phyloP scores from a whole-genome alignment of 2,329 filamentous ascomycete genomes.

The Fusarium sp. region DNA sequence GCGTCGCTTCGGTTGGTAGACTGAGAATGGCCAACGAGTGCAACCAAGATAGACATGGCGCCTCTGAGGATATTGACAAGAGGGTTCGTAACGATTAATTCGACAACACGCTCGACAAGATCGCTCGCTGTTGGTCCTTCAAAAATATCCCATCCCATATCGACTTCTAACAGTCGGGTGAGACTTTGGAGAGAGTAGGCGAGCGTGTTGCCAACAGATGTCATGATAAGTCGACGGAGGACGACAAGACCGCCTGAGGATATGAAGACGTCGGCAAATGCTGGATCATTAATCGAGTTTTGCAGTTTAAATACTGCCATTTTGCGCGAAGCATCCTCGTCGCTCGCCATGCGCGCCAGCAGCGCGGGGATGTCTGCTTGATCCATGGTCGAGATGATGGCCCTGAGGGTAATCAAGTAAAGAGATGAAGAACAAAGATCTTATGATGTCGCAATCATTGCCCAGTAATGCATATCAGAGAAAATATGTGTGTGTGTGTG shows the following conservation, averaged over 20 bases:
- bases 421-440: slow-evolving; percentile 2
- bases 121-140: slow-evolving; percentile 72
- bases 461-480: slow-evolving; percentile 10
- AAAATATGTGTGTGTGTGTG: not conserved
- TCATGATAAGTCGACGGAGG: slow-evolving; percentile 85
- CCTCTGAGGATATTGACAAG: slow-evolving; percentile 97
- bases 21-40: slow-evolving; percentile 89
- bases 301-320: slow-evolving; percentile 99
- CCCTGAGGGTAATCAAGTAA: slow-evolving; percentile 5
- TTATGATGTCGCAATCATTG: slow-evolving; percentile 37
- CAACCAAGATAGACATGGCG: slow-evolving; percentile 95
- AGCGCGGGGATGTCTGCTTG: slow-evolving; percentile 76
- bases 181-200: slow-evolving; percentile 95
- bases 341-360: slow-evolving; percentile 72
- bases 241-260: slow-evolving; percentile 86
- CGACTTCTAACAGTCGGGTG: slow-evolving; percentile 88
- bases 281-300: slow-evolving; percentile 92
- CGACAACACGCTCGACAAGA: slow-evolving; percentile 81
- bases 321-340: slow-evolving; percentile 92
- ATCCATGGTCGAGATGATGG: slow-evolving; percentile 59
- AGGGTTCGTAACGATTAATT: slow-evolving; percentile 93
- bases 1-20: slow-evolving; percentile 58
- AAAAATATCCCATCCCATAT: slow-evolving; percentile 97
- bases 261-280: slow-evolving; percentile 97
- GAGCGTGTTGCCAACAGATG: slow-evolving; percentile 90